Conservation (phyloP, 305 asterid species). For the Fraxinus platypoda region DNA sequence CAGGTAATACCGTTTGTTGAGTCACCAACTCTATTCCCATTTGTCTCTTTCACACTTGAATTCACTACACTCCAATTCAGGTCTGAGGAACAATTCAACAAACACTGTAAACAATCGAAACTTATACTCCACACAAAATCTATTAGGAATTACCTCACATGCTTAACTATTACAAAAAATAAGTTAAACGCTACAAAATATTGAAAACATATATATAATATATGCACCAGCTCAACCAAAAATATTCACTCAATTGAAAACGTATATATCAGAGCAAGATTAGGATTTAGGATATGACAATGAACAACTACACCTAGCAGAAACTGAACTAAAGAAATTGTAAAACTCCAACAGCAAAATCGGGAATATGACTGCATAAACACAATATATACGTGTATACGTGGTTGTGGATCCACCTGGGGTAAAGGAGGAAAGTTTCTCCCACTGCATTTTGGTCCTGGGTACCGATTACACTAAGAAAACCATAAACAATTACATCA, state of each 20-base stretch:
- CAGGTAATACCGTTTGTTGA: not conserved
- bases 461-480: not conserved
- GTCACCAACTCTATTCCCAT: not conserved
- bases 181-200: not conserved
- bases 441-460: not conserved
- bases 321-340: not conserved
- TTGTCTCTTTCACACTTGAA: not conserved
- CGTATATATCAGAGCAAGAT: not conserved
- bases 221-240: not conserved
- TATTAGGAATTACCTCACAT: not conserved
- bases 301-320: not conserved
- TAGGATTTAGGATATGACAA: not conserved
- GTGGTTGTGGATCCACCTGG: not conserved
- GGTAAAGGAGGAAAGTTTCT: not conserved
- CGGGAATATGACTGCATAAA: not conserved
- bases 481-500: not conserved
- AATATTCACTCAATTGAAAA: not conserved
- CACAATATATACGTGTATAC: not conserved
- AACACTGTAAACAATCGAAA: not conserved
- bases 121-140: not conserved
- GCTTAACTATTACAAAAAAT: not conserved
- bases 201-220: not conserved
- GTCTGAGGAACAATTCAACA: not conserved
- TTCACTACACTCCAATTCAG: not conserved
- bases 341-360: not conserved